A percentile compares a stretch with the other conserved stretches of the same genome.
Evolutionary conservation across 192 early-diverging fungal genomes (phyloP).

Genomic region (Gonapodya prolifera): DNA sequence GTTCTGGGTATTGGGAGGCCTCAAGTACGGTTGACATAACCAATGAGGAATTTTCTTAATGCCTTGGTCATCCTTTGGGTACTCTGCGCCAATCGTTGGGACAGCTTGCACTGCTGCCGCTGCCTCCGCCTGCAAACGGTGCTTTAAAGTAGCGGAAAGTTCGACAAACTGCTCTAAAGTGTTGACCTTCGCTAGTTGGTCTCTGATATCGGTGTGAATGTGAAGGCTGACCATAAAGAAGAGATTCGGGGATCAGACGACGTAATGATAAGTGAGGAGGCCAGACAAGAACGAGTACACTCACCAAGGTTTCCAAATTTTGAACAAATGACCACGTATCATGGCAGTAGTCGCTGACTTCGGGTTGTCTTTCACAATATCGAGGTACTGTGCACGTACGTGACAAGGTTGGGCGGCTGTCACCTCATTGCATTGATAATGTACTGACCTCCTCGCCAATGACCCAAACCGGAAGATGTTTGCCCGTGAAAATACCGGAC

Average conservation of each 20-base stretch:
- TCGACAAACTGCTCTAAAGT: background rate
- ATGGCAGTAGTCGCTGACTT: background rate
- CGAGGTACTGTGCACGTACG: too few species aligned
- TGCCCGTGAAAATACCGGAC: conserved; percentile 62
- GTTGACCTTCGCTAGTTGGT: background rate
- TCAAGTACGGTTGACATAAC: background rate
- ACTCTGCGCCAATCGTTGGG: background rate
- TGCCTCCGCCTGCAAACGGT: background rate
- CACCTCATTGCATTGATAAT: too few species aligned
- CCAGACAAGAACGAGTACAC: too few species aligned
- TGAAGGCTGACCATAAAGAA: background rate
- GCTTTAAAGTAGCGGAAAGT: background rate
- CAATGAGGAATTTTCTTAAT: background rate
- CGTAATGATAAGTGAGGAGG: too few species aligned
- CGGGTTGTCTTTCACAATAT: background rate
- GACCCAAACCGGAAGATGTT: conserved; percentile 54
- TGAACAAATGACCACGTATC: background rate
- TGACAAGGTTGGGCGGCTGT: too few species aligned
- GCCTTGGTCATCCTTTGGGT: too few species aligned
- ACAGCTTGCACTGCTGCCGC: background rate
- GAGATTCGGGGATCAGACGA: background rate
- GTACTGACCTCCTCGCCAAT: conserved; percentile 69
- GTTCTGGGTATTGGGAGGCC: too few species aligned
- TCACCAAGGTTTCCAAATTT: background rate
- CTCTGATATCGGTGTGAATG: background rate